Base-by-base conservation (phyloP, 148 eudicot species). In the Arctostaphylos glauca region DNA sequence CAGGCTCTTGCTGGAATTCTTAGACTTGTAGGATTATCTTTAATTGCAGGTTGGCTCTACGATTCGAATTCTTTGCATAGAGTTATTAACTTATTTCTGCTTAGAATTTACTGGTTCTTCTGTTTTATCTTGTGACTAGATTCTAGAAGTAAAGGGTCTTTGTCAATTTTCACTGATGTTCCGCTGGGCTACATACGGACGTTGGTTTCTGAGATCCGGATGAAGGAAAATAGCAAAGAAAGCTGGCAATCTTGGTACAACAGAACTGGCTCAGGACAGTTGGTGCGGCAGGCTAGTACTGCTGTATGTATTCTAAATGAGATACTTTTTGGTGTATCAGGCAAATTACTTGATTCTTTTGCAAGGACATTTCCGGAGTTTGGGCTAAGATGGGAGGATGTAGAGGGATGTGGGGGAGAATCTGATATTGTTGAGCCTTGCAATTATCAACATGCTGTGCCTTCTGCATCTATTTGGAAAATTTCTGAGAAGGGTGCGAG, bases 211-310 rank as follows among this genome's bases (percentile, higher is more conserved):
- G 98, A 94, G 86, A 74, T 96, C 53, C 92, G 98, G 59, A 84
- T 59, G 85, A 96, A 85, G 87, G 92, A 89, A 50, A 85, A 79
- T 85, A 89, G 79, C 74, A 84, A 84, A 55, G 94, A 94, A 84
- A 91, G 89, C 88, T 96, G 99, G 98, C 93, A 90, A 76, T 88
- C 92, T 85, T 96, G 98, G 99, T 94, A 93, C 86, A 78, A 77
- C 74, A 90, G 92, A 87, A 86, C 89, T 43, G 92, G 89, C 80
- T 94, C 93, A 12, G 99, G 99, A 53, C 90, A 88, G 82, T 86
- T 96, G 86, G 84, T 96, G 67, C 89, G 97, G 76, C 97, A 93
- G 82, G 98, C 99, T 83, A 85, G 94, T 77, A 93, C 97, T 82
- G 94, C 98, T 62, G 97, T 84, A 46, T 92, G 97, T 79, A 91